These are phyloP conservation scores for Quercus lobata DNA, from an alignment of 331 rosid species.

Conservation along the genomic window DNA sequence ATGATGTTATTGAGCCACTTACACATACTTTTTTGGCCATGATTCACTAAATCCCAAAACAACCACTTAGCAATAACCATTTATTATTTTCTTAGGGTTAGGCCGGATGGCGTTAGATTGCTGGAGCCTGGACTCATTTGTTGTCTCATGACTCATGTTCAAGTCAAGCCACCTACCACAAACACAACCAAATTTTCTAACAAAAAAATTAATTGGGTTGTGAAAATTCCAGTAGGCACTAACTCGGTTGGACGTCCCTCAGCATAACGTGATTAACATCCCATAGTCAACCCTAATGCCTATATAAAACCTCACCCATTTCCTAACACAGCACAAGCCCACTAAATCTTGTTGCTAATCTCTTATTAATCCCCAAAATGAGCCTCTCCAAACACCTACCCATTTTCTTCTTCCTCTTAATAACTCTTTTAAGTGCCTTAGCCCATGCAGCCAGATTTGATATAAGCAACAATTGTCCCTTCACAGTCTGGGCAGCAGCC, in stretches of 20 bases:
- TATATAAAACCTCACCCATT: not conserved
- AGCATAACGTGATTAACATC: not conserved
- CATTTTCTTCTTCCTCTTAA: slow-evolving; percentile 15
- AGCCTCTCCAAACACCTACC: slow-evolving; percentile 5
- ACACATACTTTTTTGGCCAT: too few species aligned
- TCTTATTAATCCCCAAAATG: slow-evolving; percentile 7
- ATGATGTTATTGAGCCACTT: too few species aligned
- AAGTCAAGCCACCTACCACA: not conserved
- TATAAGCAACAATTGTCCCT: slow-evolving; percentile 35
- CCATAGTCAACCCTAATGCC: not conserved
- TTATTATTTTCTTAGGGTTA: too few species aligned
- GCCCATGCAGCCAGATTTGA: slow-evolving; percentile 36
- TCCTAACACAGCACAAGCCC: not conserved
- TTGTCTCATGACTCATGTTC: not conserved
- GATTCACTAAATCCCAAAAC: too few species aligned
- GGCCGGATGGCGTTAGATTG: too few species aligned
- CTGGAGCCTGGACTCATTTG: not conserved
- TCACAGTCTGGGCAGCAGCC: slow-evolving; percentile 49
- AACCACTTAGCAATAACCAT: too few species aligned
- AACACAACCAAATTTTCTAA: too few species aligned
- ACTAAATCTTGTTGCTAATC: not conserved
- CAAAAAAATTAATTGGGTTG: too few species aligned
- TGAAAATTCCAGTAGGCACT: too few species aligned
- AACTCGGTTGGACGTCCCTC: too few species aligned
- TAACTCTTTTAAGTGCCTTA: slow-evolving; percentile 10